These are phyloP conservation scores for Fraxinus nigra DNA, from an alignment of 305 asterid species.

Conservation along the genomic window DNA sequence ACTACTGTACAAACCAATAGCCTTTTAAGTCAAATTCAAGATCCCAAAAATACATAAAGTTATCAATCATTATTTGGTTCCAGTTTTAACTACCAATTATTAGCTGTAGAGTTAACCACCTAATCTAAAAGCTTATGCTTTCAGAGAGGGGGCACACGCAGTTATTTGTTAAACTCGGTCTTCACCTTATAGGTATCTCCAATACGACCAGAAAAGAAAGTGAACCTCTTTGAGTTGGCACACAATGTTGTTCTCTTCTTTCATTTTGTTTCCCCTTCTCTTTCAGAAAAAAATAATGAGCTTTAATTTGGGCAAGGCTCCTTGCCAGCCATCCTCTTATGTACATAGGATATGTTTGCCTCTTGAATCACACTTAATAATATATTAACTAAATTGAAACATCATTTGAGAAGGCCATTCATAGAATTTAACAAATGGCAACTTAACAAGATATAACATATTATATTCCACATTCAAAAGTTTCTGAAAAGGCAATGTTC, in stretches of 20 bases:
- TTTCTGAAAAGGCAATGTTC: not conserved
- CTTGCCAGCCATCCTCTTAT: not conserved
- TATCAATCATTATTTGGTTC: not conserved
- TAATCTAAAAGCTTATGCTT: not conserved
- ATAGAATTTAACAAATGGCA: not conserved
- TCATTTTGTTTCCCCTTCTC: not conserved
- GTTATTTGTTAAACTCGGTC: not conserved
- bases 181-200: not conserved
- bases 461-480: not conserved
- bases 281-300: not conserved
- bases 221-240: not conserved
- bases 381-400: not conserved
- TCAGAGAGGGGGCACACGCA: not conserved
- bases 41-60: not conserved
- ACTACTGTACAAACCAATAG: not conserved
- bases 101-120: not conserved
- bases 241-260: not conserved
- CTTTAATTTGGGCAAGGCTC: not conserved
- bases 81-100: not conserved
- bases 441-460: not conserved
- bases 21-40: not conserved
- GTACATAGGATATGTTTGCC: not conserved
- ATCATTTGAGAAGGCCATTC: not conserved
- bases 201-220: not conserved
- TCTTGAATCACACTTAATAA: not conserved